These are phyloP conservation scores for Epichloe glyceriae DNA, from an alignment of 2,329 filamentous ascomycete genomes.

Conservation along the genomic window DNA sequence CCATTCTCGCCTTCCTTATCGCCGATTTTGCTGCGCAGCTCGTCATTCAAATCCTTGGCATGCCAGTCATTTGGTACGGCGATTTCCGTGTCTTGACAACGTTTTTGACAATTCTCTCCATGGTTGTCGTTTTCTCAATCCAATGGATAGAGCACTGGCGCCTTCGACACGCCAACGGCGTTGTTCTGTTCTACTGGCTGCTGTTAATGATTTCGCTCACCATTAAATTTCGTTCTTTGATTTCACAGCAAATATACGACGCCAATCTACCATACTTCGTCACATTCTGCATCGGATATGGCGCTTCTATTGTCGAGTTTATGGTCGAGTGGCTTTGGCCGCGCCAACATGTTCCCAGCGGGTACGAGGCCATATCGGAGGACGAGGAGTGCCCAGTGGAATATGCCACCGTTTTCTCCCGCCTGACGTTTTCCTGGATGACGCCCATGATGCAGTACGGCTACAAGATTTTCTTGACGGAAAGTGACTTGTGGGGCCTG, in stretches of 20 bases:
- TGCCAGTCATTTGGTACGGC: slow-evolving; percentile 55
- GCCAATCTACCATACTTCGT: slow-evolving; percentile 62
- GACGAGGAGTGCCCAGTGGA: slow-evolving; percentile 62
- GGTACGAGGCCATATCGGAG: slow-evolving; percentile 43
- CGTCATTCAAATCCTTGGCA: slow-evolving; percentile 59
- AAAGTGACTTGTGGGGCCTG: slow-evolving; percentile 92
- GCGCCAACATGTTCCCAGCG: slow-evolving; percentile 48
- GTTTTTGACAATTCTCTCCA: slow-evolving; percentile 55
- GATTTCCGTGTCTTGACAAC: slow-evolving; percentile 85
- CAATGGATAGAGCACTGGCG: slow-evolving; percentile 82
- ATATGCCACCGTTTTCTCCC: slow-evolving; percentile 87
- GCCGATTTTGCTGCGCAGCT: slow-evolving; percentile 60
- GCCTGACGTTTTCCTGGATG: slow-evolving; percentile 96
- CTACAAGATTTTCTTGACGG: slow-evolving; percentile 81
- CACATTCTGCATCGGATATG: slow-evolving; percentile 59
- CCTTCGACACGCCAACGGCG: slow-evolving; percentile 71
- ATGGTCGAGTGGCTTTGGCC: slow-evolving; percentile 74
- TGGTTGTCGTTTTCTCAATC: slow-evolving; percentile 61
- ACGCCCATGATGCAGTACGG: slow-evolving; percentile 94
- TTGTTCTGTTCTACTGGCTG: slow-evolving; percentile 87
- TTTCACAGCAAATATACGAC: slow-evolving; percentile 62
- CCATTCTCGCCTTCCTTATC: slow-evolving; percentile 54
- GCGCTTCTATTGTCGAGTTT: slow-evolving; percentile 58
- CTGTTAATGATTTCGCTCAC: slow-evolving; percentile 66
- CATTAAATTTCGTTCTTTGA: slow-evolving; percentile 75